Evolutionary conservation across 768 basidiomycete genomes (phyloP).

Genomic region (Favolaschia claudopus): DNA sequence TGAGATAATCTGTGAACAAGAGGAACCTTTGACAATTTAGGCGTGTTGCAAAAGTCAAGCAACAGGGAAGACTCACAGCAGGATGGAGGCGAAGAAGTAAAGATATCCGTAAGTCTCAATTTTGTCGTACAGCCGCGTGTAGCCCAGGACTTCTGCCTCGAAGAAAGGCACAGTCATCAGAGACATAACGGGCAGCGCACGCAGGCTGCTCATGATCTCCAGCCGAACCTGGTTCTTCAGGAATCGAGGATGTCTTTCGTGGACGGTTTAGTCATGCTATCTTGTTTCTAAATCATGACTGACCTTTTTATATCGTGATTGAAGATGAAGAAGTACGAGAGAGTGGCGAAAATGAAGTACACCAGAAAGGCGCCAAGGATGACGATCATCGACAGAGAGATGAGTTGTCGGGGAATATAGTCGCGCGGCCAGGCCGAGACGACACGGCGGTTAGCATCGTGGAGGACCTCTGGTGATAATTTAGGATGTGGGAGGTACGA

Average conservation of each 20-base stretch:
- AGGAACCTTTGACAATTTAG: constrained; percentile 59
- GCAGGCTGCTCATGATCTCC: constrained; percentile 78
- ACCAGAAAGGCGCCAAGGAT: constrained; percentile 81
- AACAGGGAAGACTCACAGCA: constrained; percentile 56
- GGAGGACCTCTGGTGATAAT: constrained; percentile 39
- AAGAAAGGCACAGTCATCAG: constrained; percentile 92
- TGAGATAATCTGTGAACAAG: constrained; percentile 86
- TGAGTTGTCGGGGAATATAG: constrained; percentile 77
- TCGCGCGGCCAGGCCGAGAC: constrained; percentile 88
- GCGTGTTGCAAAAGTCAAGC: constrained; percentile 14
- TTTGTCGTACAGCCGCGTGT: constrained; percentile 78
- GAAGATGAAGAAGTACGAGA: constrained; percentile 87
- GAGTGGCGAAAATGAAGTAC: constrained; percentile 84
- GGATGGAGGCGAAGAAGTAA: constrained; percentile 71
- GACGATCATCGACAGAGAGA: constrained; percentile 76
- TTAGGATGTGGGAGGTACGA: constrained; percentile 63
- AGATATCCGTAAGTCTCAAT: constrained; percentile 80
- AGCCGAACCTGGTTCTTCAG: constrained; percentile 81
- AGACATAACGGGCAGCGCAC: constrained; percentile 83
- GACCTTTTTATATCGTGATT: constrained; percentile 92
- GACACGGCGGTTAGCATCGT: constrained; percentile 42
- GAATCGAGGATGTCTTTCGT: constrained; percentile 95
- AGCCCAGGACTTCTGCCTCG: constrained; percentile 86
- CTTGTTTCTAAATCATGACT: too few relatives aligned
- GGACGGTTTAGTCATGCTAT: too few relatives aligned